phyloP scores from a whole-genome alignment of 176 grass and related monocot species.

The Bolboschoenus planiculmis region DNA sequence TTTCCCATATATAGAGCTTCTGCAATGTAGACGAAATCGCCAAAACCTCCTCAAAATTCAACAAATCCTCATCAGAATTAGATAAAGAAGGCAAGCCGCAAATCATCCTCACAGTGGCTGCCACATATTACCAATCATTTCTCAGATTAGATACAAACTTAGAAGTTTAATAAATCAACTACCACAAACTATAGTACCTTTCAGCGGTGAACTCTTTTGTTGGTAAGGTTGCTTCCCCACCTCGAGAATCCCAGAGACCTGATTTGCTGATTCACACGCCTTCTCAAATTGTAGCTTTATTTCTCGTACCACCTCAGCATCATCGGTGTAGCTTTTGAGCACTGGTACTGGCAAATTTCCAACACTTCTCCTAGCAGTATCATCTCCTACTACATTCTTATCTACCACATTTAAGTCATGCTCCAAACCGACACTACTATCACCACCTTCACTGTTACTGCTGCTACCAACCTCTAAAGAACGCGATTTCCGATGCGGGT shows the following conservation, averaged over 20 bases:
- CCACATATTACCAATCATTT: slow-evolving; percentile 10
- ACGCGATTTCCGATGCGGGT: slow-evolving; percentile 46
- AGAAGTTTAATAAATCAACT: not conserved
- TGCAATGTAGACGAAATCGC: slow-evolving; percentile 90
- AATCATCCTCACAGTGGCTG: slow-evolving; percentile 71
- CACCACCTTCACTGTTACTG: slow-evolving; percentile 18
- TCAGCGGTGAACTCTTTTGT: slow-evolving; percentile 69
- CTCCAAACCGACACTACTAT: slow-evolving; percentile 41
- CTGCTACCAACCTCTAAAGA: slow-evolving; percentile 37
- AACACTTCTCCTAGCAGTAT: slow-evolving; percentile 30
- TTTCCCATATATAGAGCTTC: slow-evolving; percentile 96
- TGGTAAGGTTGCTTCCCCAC: slow-evolving; percentile 89
- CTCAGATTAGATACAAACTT: not conserved
- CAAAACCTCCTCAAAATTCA: slow-evolving; percentile 67
- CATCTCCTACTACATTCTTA: slow-evolving; percentile 62
- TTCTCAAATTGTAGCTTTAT: slow-evolving; percentile 77
- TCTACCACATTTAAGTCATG: slow-evolving; percentile 83
- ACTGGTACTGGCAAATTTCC: slow-evolving; percentile 38
- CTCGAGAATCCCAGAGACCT: slow-evolving; percentile 86
- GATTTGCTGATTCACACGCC: slow-evolving; percentile 56
- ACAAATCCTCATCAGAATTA: slow-evolving; percentile 42
- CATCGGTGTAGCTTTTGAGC: slow-evolving; percentile 47
- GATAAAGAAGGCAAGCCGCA: slow-evolving; percentile 58
- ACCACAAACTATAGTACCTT: slow-evolving; percentile 36
- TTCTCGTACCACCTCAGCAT: slow-evolving; percentile 59